Conservation (phyloP, 2,329 filamentous ascomycete genomes). For the Cryoendolithus antarcticus region DNA sequence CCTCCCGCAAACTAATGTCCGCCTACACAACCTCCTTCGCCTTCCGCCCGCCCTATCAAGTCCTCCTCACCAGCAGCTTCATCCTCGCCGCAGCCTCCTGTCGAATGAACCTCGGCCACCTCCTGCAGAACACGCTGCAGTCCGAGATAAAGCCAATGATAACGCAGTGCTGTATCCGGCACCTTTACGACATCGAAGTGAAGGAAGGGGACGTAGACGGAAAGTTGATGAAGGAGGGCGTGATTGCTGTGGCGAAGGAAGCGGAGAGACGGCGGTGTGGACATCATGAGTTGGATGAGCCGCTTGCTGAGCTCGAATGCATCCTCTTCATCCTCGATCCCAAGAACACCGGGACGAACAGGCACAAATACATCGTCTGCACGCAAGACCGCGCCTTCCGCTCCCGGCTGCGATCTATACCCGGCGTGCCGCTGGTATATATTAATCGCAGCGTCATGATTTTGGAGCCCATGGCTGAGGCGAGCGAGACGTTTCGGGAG, state of each 20-base stretch:
- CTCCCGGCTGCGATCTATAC: constrained; percentile 50
- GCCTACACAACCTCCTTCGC: constrained; percentile 78
- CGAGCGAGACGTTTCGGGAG: constrained; percentile 50
- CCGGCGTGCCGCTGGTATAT: constrained; percentile 66
- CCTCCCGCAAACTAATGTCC: constrained; percentile 85
- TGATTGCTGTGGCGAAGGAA: constrained; percentile 63
- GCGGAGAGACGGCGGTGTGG: constrained; percentile 67
- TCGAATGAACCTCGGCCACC: constrained; percentile 76
- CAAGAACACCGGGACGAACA: constrained; percentile 58
- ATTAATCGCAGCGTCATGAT: constrained; percentile 70
- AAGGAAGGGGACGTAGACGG: constrained; percentile 11
- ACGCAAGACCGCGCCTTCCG: constrained; percentile 57
- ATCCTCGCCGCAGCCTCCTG: constrained; percentile 68
- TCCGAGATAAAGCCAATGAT: constrained; percentile 79
- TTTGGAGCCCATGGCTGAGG: constrained; percentile 62
- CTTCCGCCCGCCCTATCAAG: constrained; percentile 90
- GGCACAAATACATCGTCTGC: constrained; percentile 67
- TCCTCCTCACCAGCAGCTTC: constrained; percentile 77
- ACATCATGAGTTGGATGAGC: constrained; percentile 62
- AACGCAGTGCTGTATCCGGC: constrained; percentile 68
- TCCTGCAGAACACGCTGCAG: constrained; percentile 71
- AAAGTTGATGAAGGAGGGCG: constrained; percentile 31
- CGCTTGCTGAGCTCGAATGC: constrained; percentile 58
- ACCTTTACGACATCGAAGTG: constrained; percentile 49
- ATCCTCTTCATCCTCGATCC: constrained; percentile 65